phyloP scores from a whole-genome alignment of 2,329 filamentous ascomycete species.

The Triangularia setosa region DNA sequence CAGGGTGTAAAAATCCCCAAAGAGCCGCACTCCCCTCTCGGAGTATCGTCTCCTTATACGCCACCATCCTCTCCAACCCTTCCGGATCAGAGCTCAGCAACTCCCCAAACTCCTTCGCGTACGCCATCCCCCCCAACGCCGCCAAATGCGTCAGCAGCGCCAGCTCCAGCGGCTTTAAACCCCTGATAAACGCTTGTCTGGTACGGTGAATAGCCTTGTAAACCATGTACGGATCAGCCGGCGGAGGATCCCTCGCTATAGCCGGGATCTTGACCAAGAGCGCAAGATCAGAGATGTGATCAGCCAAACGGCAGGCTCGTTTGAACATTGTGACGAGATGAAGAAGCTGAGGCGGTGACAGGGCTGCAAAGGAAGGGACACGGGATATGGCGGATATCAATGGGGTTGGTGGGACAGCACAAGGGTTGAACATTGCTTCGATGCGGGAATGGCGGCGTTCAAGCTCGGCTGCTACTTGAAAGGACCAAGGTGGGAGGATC shows the following conservation, averaged over 20 bases:
- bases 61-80: conserved; percentile 3
- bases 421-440: conserved; percentile 3
- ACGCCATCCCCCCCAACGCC: conserved; percentile 9
- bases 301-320: conserved; percentile 4
- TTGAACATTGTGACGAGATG: not conserved
- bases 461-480: conserved; percentile 9
- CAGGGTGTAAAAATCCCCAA: conserved; percentile 7
- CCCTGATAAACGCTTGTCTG: not conserved
- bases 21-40: conserved; percentile 11
- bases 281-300: conserved; percentile 12
- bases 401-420: not conserved
- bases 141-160: conserved; percentile 4
- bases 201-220: not conserved
- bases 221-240: not conserved
- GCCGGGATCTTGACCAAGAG: conserved; percentile 6
- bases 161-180: not conserved
- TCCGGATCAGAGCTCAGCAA: not conserved
- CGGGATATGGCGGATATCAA: not conserved
- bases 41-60: conserved; percentile 13
- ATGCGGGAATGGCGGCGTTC: conserved; percentile 10
- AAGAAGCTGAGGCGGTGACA: not conserved
- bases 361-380: not conserved
- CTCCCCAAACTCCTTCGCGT: not conserved
- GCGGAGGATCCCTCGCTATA: not conserved
- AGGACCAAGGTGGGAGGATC: conserved; percentile 6